Evolutionary conservation across 2,329 filamentous ascomycete species (phyloP).

Genomic region (Hirsutella minnesotensis): DNA sequence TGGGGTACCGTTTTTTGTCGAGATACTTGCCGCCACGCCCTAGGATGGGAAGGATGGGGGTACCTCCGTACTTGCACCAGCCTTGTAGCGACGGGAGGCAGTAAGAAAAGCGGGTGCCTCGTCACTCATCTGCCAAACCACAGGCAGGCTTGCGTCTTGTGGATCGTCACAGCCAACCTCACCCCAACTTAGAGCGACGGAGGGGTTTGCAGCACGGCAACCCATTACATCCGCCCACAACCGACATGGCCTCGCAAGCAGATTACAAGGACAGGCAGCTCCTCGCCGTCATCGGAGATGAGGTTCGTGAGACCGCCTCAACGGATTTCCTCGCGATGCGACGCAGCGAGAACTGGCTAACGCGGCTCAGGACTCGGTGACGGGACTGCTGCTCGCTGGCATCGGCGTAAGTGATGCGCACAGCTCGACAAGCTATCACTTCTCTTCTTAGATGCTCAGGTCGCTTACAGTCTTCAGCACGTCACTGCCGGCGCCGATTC

Average conservation of each 20-base stretch:
- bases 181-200: not conserved
- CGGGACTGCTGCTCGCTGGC: conserved; percentile 85
- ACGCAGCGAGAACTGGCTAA: conserved; percentile 9
- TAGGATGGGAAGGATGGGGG: too few relatives aligned
- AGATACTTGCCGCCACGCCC: too few relatives aligned
- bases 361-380: conserved; percentile 72
- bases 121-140: too few relatives aligned
- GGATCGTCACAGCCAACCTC: conserved; percentile 2
- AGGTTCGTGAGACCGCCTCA: conserved; percentile 42
- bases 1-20: too few relatives aligned
- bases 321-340: not conserved
- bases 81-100: too few relatives aligned
- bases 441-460: too few relatives aligned
- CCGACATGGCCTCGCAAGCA: conserved; percentile 37
- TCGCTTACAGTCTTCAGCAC: too few relatives aligned
- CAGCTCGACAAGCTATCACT: not conserved
- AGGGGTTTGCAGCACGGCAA: not conserved
- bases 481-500: conserved; percentile 79
- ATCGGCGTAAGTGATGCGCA: conserved; percentile 57
- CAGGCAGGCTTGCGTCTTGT: not conserved
- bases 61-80: too few relatives aligned
- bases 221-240: not conserved
- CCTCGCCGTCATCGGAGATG: conserved; percentile 93
- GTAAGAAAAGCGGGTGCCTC: too few relatives aligned
- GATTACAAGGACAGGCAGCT: conserved; percentile 83